Conservation (phyloP, 2,329 filamentous ascomycete genomes). For the Metarhizium sp. region DNA sequence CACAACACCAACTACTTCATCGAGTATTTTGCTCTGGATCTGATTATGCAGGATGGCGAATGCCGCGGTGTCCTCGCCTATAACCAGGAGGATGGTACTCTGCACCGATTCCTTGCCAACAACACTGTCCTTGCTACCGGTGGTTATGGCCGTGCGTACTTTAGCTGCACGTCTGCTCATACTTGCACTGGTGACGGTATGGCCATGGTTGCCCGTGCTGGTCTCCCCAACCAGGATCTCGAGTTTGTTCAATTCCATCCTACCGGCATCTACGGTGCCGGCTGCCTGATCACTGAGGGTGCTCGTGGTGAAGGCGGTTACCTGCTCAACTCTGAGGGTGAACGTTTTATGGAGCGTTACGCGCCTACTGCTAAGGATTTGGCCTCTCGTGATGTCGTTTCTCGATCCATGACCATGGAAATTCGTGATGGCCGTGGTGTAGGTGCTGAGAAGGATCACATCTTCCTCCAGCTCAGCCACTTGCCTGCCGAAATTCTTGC, state of each 20-base stretch:
- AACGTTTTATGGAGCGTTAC: slow-evolving; percentile 99
- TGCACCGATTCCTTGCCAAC: slow-evolving; percentile 93
- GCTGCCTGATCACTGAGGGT: slow-evolving; percentile 95
- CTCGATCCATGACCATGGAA: slow-evolving; percentile 95
- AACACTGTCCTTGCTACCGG: slow-evolving; percentile 96
- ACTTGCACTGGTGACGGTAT: slow-evolving; percentile 98
- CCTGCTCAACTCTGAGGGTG: slow-evolving; percentile 93
- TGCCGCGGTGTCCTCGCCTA: slow-evolving; percentile 96
- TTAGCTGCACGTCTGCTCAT: slow-evolving; percentile 95
- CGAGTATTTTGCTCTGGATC: slow-evolving; percentile 93
- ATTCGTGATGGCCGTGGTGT: slow-evolving; percentile 97
- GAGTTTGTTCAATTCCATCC: slow-evolving; percentile 99
- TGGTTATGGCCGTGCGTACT: slow-evolving; percentile 96
- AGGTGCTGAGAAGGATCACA: slow-evolving; percentile 94
- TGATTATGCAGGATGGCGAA: slow-evolving; percentile 95
- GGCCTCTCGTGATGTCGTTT: slow-evolving; percentile 91
- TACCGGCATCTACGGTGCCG: slow-evolving; percentile 96
- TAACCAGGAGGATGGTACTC: slow-evolving; percentile 96
- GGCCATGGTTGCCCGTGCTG: slow-evolving; percentile 97
- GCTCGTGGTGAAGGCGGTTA: slow-evolving; percentile 98
- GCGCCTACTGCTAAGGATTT: slow-evolving; percentile 97
- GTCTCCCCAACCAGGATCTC: slow-evolving; percentile 96
- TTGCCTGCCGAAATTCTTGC: slow-evolving; percentile 84
- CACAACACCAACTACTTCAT: slow-evolving; percentile 99
- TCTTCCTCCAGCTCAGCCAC: slow-evolving; percentile 96